Conservation (phyloP, 1,284 basidiomycete genomes). For the Cutaneotrichosporon cavernicola region DNA sequence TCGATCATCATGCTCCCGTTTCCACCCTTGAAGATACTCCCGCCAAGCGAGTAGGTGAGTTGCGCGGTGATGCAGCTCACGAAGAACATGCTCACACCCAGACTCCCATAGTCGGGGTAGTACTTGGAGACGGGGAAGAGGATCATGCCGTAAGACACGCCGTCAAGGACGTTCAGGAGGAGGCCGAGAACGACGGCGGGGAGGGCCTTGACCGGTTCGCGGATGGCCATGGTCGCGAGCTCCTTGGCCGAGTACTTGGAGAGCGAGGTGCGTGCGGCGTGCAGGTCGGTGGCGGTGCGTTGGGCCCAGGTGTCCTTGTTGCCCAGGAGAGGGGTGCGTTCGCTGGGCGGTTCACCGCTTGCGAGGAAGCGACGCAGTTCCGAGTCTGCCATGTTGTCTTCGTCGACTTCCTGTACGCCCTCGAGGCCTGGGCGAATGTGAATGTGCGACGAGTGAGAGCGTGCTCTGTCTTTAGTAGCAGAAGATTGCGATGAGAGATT, state of each 20-base stretch:
- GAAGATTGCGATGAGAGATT: neutral
- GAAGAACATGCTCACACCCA: constrained; percentile 95
- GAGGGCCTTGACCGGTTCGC: constrained; percentile 57
- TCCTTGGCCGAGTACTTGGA: constrained; percentile 45
- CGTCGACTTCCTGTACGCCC: constrained; percentile 19
- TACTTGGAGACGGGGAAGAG: constrained; percentile 79
- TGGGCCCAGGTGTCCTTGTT: constrained; percentile 23
- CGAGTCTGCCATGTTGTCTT: constrained; percentile 17
- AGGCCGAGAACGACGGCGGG: constrained; percentile 85
- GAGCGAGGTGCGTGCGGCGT: constrained; percentile 18
- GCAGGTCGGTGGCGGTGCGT: constrained; percentile 18
- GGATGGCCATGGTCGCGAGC: constrained; percentile 48
- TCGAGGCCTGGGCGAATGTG: constrained; percentile 12
- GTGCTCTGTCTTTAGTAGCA: neutral
- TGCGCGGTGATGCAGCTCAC: constrained; percentile 80
- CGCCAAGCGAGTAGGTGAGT: constrained; percentile 79
- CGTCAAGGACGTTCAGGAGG: constrained; percentile 89
- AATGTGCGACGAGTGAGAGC: neutral
- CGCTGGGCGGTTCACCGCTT: constrained; percentile 13
- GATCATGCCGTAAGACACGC: constrained; percentile 67
- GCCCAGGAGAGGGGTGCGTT: constrained; percentile 22
- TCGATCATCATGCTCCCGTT: constrained; percentile 99
- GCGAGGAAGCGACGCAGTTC: constrained; percentile 24
- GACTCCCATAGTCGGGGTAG: constrained; percentile 77
- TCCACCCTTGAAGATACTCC: constrained; percentile 77